Conservation (phyloP, 352 stramenopile species). For the Elongisporangium prolatum region DNA sequence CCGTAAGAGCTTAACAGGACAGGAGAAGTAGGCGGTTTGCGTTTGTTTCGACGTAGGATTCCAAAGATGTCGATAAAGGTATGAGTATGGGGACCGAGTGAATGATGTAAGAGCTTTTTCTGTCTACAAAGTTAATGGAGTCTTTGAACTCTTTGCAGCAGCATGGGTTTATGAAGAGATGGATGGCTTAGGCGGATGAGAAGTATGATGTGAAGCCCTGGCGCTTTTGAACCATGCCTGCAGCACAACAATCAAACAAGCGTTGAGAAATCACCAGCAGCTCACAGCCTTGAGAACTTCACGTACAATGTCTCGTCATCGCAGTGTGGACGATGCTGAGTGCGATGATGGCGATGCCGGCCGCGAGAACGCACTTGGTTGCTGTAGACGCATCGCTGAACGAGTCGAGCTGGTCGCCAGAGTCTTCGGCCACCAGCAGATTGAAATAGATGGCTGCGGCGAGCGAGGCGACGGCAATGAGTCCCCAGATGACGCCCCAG, state of each 20-base stretch:
- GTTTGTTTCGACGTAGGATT: neutral
- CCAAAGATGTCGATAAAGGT: neutral
- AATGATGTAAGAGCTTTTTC: neutral
- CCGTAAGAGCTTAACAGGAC: too few relatives aligned
- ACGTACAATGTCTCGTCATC: slow-evolving; percentile 60
- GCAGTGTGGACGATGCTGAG: slow-evolving; percentile 60
- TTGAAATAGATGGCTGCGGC: slow-evolving; percentile 82
- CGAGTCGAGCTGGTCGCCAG: slow-evolving; percentile 33
- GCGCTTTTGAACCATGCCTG: slow-evolving; percentile 49
- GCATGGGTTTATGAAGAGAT: neutral
- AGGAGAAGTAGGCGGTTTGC: slow-evolving; percentile 1
- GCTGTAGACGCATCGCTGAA: slow-evolving; percentile 48
- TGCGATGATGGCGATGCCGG: slow-evolving; percentile 38
- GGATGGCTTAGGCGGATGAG: neutral
- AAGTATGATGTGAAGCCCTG: slow-evolving; percentile 33
- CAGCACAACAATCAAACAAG: neutral
- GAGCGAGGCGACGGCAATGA: slow-evolving; percentile 75
- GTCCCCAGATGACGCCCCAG: slow-evolving; percentile 86
- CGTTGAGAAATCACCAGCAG: slow-evolving; percentile 2
- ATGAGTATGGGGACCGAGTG: neutral
- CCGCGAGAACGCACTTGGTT: slow-evolving; percentile 56
- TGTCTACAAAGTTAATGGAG: neutral
- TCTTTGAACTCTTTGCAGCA: neutral
- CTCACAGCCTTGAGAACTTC: slow-evolving; percentile 2
- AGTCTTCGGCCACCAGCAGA: slow-evolving; percentile 62